A percentile compares a stretch with the other conserved stretches of the same genome.
Evolutionary conservation across 1,284 basidiomycete species (phyloP).

Genomic region (Heterobasidion occidentale): DNA sequence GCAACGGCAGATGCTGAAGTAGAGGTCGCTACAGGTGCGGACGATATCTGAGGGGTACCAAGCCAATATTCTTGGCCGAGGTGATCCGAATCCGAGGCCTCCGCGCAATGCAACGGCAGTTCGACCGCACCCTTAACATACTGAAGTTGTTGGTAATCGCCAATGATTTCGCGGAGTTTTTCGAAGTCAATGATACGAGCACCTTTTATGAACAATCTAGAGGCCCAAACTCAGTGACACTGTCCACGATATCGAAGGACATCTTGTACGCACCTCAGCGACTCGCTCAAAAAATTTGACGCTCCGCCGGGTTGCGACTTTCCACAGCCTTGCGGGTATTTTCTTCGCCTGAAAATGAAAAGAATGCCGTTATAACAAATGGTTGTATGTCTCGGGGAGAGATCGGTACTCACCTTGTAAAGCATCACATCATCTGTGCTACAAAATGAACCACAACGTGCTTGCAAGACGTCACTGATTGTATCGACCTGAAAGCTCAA

Average conservation of each 20-base stretch:
- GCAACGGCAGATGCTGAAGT: neutral
- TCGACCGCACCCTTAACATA: slow-evolving; percentile 85
- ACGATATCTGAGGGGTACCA: slow-evolving; percentile 20
- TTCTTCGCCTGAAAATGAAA: slow-evolving; percentile 64
- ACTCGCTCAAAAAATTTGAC: slow-evolving; percentile 74
- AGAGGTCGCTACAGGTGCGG: neutral
- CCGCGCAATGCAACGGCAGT: slow-evolving; percentile 81
- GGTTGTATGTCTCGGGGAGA: neutral
- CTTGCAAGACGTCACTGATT: slow-evolving; percentile 90
- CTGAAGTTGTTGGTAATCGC: slow-evolving; percentile 79
- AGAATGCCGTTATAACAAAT: too few species aligned
- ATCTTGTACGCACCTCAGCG: slow-evolving; percentile 44
- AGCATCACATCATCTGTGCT: slow-evolving; percentile 97
- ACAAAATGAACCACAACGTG: slow-evolving; percentile 95
- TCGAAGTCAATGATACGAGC: slow-evolving; percentile 80
- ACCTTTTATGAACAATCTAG: slow-evolving; percentile 81
- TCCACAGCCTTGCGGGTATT: slow-evolving; percentile 88
- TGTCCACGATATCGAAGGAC: neutral
- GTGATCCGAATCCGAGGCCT: slow-evolving; percentile 71
- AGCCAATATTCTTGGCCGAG: slow-evolving; percentile 76
- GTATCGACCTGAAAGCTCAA: slow-evolving; percentile 73
- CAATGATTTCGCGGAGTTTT: slow-evolving; percentile 77
- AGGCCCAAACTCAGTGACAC: slow-evolving; percentile 1
- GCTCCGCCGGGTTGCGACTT: slow-evolving; percentile 64
- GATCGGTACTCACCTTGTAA: slow-evolving; percentile 68